Evolutionary conservation across 2,329 filamentous ascomycete genomes (phyloP).

Genomic region (Coleophoma cylindrospora): DNA sequence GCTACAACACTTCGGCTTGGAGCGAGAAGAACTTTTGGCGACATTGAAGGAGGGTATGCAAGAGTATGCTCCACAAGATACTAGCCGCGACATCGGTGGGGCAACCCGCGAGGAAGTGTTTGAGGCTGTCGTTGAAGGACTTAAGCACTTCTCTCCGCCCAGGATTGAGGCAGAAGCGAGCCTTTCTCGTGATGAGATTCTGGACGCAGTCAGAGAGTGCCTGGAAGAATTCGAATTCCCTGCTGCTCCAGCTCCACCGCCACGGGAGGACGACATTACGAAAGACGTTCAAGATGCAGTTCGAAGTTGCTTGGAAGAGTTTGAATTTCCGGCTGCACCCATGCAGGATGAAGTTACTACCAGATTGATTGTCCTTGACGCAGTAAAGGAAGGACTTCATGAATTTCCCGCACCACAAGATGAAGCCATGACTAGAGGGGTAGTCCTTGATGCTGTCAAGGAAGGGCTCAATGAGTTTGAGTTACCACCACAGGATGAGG

Average conservation of each 20-base stretch:
- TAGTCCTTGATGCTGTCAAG: constrained; percentile 77
- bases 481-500: constrained; percentile 45
- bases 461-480: constrained; percentile 76
- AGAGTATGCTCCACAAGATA: constrained; percentile 53
- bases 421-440: constrained; percentile 68
- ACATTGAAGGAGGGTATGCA: constrained; percentile 83
- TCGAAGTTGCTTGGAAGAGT: constrained; percentile 55
- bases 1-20: constrained; percentile 82
- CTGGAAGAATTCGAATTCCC: constrained; percentile 81
- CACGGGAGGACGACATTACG: constrained; percentile 47
- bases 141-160: constrained; percentile 76
- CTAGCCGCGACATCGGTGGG: constrained; percentile 37
- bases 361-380: constrained; percentile 55
- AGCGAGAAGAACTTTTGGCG: constrained; percentile 82
- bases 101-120: constrained; percentile 82
- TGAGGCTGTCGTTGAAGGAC: constrained; percentile 76
- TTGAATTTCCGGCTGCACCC: constrained; percentile 64
- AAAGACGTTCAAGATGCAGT: constrained; percentile 60
- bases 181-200: constrained; percentile 76
- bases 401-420: constrained; percentile 32
- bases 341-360: constrained; percentile 63
- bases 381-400: constrained; percentile 53
- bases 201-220: constrained; percentile 79
- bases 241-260: constrained; percentile 52
- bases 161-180: constrained; percentile 63